A percentile compares a stretch with the other conserved stretches of the same genome.
These are phyloP conservation scores for Xerocomus nothofagi DNA, from an alignment of 1,284 basidiomycete genomes.

Conservation along the genomic window DNA sequence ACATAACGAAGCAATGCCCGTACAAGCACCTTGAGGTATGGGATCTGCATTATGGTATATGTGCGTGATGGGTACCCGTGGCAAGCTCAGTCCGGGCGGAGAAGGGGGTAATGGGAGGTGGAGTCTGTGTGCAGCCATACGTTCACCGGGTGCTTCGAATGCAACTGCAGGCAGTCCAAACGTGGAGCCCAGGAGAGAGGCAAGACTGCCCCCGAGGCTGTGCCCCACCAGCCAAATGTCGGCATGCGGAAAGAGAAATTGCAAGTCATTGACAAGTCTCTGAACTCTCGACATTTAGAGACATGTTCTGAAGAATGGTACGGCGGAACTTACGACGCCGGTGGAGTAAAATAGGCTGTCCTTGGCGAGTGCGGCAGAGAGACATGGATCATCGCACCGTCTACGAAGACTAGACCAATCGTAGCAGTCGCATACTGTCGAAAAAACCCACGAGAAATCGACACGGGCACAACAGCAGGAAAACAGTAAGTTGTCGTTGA, in stretches of 20 bases:
- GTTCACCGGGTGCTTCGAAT: slow-evolving; percentile 92
- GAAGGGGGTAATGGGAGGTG: slow-evolving; percentile 75
- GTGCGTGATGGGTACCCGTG: slow-evolving; percentile 59
- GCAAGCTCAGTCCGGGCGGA: slow-evolving; percentile 14
- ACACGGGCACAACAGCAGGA: slow-evolving; percentile 97
- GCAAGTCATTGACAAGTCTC: slow-evolving; percentile 81
- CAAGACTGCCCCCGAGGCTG: slow-evolving; percentile 85
- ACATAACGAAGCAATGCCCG: slow-evolving; percentile 64
- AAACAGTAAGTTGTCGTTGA: slow-evolving; percentile 95
- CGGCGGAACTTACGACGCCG: slow-evolving; percentile 60
- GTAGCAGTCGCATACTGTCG: slow-evolving; percentile 91
- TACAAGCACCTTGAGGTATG: slow-evolving; percentile 76
- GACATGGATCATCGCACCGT: slow-evolving; percentile 82
- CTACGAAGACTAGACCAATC: slow-evolving; percentile 51
- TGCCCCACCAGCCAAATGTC: slow-evolving; percentile 93
- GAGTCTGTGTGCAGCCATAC: slow-evolving; percentile 81
- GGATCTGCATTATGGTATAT: slow-evolving; percentile 83
- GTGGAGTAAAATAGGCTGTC: slow-evolving; percentile 90
- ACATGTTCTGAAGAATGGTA: neutral
- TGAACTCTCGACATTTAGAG: slow-evolving; percentile 10
- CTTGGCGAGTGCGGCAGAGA: slow-evolving; percentile 81
- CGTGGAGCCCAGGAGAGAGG: slow-evolving; percentile 85
- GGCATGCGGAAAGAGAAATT: slow-evolving; percentile 77
- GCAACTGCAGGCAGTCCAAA: slow-evolving; percentile 94
- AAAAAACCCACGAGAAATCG: slow-evolving; percentile 81